Evolutionary conservation across 2,329 filamentous ascomycete genomes (phyloP).

Genomic region (Fusarium clavum): DNA sequence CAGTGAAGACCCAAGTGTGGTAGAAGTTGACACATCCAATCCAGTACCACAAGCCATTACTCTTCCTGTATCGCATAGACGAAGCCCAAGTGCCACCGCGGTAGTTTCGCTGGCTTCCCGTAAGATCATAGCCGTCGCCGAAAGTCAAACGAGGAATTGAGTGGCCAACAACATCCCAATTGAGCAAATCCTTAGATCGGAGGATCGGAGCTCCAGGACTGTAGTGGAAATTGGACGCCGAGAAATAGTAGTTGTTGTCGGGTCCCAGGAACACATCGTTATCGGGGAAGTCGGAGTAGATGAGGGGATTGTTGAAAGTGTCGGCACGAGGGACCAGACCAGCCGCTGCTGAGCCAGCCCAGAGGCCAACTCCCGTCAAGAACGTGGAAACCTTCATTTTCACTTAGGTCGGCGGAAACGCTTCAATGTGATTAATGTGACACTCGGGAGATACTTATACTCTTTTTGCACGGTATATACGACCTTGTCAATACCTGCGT

Average conservation of each 20-base stretch:
- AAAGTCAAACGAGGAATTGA: constrained; percentile 60
- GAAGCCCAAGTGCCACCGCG: constrained; percentile 68
- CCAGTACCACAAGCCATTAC: constrained; percentile 66
- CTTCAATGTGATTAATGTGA: fast-evolving
- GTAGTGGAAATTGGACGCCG: constrained; percentile 67
- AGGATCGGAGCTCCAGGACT: constrained; percentile 68
- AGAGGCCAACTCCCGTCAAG: not conserved
- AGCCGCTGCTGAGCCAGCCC: not conserved
- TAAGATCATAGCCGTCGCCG: constrained; percentile 61
- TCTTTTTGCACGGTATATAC: not conserved
- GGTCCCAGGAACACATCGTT: constrained; percentile 64
- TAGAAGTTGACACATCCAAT: constrained; percentile 65
- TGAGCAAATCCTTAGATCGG: constrained; percentile 65
- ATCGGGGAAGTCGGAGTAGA: constrained; percentile 67
- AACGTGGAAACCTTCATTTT: constrained; percentile 3
- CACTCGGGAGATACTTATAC: not conserved
- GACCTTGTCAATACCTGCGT: not conserved
- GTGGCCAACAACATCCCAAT: constrained; percentile 61
- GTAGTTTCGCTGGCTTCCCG: constrained; percentile 56
- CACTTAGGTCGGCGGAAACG: fast-evolving
- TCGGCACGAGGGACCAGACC: constrained; percentile 8
- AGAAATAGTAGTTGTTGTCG: constrained; percentile 65
- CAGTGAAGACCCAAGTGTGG: constrained; percentile 66
- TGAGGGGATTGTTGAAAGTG: constrained; percentile 58
- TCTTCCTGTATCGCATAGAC: constrained; percentile 62